A percentile compares a stretch with the other conserved stretches of the same genome.
These are phyloP conservation scores for Luffa acutangula DNA, from an alignment of 306 rosid species.

Conservation along the genomic window DNA sequence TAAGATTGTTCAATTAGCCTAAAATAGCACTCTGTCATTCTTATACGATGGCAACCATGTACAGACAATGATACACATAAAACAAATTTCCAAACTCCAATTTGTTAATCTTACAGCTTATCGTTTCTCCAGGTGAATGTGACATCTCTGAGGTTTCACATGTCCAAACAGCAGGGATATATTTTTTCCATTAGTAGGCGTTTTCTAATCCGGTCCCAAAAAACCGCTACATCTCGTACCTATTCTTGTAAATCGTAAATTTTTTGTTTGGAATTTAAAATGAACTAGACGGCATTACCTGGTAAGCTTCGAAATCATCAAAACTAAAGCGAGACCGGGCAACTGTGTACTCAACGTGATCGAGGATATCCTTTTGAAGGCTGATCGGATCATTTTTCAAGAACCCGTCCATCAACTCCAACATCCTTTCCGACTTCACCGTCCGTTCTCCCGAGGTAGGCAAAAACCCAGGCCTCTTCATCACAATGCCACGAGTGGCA, in stretches of 20 bases:
- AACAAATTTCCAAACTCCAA: neutral
- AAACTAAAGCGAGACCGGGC: constrained; percentile 63
- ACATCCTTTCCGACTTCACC: constrained; percentile 59
- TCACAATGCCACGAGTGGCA: constrained; percentile 35
- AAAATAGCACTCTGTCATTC: neutral
- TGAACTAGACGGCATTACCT: constrained; percentile 20
- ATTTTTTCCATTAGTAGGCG: neutral
- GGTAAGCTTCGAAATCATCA: constrained; percentile 72
- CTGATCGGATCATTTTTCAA: constrained; percentile 57
- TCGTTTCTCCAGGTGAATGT: neutral
- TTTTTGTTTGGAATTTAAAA: neutral
- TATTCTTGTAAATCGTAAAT: no score
- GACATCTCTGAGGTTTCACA: neutral
- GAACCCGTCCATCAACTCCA: constrained; percentile 51
- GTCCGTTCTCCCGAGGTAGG: constrained; percentile 23
- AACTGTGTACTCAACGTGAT: constrained; percentile 64
- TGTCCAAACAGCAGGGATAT: neutral
- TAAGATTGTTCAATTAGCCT: neutral
- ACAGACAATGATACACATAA: neutral
- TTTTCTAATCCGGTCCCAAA: neutral
- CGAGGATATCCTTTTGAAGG: constrained; percentile 62
- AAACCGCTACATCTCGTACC: neutral
- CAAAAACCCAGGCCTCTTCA: constrained; percentile 42
- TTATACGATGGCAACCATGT: neutral
- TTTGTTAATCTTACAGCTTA: neutral